Evolutionary conservation across 2,329 filamentous ascomycete genomes (phyloP).

Genomic region (Ophiostoma australiae): DNA sequence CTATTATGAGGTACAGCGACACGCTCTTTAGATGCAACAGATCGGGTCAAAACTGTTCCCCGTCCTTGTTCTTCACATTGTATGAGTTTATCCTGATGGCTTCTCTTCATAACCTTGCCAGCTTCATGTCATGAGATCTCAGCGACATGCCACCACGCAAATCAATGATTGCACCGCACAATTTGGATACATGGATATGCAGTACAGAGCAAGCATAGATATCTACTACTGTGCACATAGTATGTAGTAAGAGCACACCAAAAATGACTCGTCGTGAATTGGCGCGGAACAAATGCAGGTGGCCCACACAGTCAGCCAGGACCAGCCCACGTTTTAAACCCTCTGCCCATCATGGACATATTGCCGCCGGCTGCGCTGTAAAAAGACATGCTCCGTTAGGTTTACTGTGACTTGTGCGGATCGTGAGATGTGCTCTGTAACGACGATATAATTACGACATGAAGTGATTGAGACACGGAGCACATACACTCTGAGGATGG

Average conservation of each 20-base stretch:
- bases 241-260: background rate
- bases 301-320: slow-evolving; percentile 5
- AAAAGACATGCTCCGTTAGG: background rate
- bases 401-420: background rate
- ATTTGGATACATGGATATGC: background rate
- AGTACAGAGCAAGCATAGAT: background rate
- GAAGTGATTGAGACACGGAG: too few species aligned
- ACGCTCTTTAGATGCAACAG: background rate
- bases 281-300: background rate
- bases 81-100: too few species aligned
- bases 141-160: background rate
- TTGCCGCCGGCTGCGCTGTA: slow-evolving; percentile 16
- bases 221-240: too few species aligned
- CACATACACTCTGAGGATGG: background rate
- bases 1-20: background rate
- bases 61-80: too few species aligned
- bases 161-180: background rate
- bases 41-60: background rate
- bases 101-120: background rate
- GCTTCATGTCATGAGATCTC: too few species aligned
- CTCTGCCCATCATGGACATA: slow-evolving; percentile 4
- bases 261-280: slow-evolving; percentile 17
- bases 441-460: background rate
- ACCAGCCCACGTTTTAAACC: slow-evolving; percentile 15
- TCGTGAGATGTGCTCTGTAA: background rate